phyloP scores from a whole-genome alignment of 768 basidiomycete species.

The Termitomyces sp. region DNA sequence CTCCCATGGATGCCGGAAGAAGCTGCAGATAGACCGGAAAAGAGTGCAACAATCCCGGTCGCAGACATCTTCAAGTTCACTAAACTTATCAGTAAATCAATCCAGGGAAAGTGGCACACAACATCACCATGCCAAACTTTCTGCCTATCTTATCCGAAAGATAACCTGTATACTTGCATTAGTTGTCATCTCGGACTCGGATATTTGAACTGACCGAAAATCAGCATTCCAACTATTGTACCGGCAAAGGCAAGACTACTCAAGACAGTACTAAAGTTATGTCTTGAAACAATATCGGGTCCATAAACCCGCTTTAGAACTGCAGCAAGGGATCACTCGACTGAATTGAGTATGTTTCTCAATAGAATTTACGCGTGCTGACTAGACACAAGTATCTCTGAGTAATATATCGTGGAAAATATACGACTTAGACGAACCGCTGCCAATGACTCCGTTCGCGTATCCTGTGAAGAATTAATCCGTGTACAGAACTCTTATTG shows the following conservation, averaged over 20 bases:
- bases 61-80: conserved; percentile 57
- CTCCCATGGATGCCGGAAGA: conserved; percentile 74
- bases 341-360: background rate
- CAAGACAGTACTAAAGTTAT: conserved; percentile 60
- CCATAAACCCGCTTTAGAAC: conserved; percentile 74
- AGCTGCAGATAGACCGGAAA: conserved; percentile 78
- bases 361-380: conserved; percentile 49
- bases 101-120: background rate
- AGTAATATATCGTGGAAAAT: background rate
- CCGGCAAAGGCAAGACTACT: conserved; percentile 78
- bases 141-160: conserved; percentile 83
- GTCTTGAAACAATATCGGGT: conserved; percentile 35
- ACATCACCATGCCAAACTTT: conserved; percentile 79
- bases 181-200: background rate
- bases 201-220: conserved; percentile 42
- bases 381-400: background rate
- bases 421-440: conserved; percentile 40
- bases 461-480: conserved; percentile 45
- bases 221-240: conserved; percentile 80
- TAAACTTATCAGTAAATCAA: conserved; percentile 8
- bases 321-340: conserved; percentile 18
- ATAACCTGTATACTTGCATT: conserved; percentile 34
- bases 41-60: conserved; percentile 77
- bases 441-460: conserved; percentile 75
- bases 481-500: background rate